Conservation (phyloP, 495 filamentous ascomycete species). For the Talaromyces wortmannii region DNA sequence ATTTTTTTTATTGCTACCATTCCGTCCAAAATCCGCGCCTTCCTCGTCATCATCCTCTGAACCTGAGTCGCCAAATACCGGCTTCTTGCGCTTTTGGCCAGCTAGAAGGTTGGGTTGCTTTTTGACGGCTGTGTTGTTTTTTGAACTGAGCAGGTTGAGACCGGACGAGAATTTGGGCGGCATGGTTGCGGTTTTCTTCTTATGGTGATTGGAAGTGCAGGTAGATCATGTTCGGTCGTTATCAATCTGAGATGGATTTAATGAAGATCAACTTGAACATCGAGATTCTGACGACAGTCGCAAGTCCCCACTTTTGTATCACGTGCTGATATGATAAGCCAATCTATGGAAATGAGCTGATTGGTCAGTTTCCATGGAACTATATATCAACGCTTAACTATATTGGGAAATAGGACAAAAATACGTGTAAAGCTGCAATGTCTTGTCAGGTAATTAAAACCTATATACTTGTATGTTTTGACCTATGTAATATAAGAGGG, state of each 20-base stretch:
- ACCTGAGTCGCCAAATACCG: constrained; percentile 40
- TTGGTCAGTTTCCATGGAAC: no score
- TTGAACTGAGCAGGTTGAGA: constrained; percentile 50
- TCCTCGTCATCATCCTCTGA: constrained; percentile 41
- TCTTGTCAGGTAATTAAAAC: no score
- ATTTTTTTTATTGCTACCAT: neutral
- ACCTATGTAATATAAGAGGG: no score
- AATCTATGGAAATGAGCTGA: no score
- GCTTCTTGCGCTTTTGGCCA: constrained; percentile 43
- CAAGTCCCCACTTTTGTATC: neutral
- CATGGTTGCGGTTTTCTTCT: constrained; percentile 11
- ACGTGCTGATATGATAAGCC: constrained; percentile 4
- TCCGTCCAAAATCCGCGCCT: constrained; percentile 22
- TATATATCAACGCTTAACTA: no score
- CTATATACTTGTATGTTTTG: no score
- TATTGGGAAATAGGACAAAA: no score
- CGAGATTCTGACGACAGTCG: neutral
- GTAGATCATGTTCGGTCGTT: no score
- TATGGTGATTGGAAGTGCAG: neutral
- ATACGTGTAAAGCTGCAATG: no score
- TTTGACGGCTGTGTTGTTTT: constrained; percentile 3
- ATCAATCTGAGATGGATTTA: no score
- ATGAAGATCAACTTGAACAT: neutral
- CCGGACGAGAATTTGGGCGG: constrained; percentile 47
- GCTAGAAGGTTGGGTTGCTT: constrained; percentile 38